Base-by-base conservation (phyloP, 139 green algal genomes). In the Chlamydomonas applanata region DNA sequence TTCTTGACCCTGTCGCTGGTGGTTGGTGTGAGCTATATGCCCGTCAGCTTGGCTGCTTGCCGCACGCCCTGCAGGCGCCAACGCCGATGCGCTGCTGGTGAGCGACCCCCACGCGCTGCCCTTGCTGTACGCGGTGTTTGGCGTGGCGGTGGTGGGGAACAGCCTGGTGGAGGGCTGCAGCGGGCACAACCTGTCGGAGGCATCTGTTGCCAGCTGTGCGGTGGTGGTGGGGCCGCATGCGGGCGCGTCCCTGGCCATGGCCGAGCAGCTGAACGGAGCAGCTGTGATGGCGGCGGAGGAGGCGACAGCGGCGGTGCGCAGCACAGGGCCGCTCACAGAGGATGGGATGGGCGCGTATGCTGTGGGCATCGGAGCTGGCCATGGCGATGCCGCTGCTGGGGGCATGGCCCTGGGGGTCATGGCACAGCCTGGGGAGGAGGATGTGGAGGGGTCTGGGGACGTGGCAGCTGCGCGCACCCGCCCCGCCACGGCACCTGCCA, bases 241-340 rank as follows among this genome's bases (percentile, higher is more conserved):
- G 14, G 86, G 75, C 2, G 33, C 80, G 33, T 78, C 75, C 33
- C 73, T 44, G 9, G 32, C 56, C 19, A 85, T 91, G 81, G 86
- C 86, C 0, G 78, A 88, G 32, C 79, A 91, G 44, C 83, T 91
- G 16, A 91, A 91, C 74, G 60, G 82, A 25, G 80, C 74, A 0
- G 78, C 81, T 1, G 44, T 86, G n/a, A 1, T 78, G 44, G 80
- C 77, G 0, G 79, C 76, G 1, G 80, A 86, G 74, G 80, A 86
- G 34, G 83, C 67, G 7, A 74, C 79, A 4, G 77, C 76, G 11
- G 80, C 76, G 16, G 80, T 86, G 24, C 61, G 56, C 4, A 72
- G 64, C 32, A 73, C 71, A 0, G 75, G 71, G 7, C 32, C 40
- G 7, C 40, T 49, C 40, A 49, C 40, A 49, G 40, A 49, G 40